Evolutionary conservation across 192 early-diverging fungal genomes (phyloP).

Genomic region (Backusella australiensis): DNA sequence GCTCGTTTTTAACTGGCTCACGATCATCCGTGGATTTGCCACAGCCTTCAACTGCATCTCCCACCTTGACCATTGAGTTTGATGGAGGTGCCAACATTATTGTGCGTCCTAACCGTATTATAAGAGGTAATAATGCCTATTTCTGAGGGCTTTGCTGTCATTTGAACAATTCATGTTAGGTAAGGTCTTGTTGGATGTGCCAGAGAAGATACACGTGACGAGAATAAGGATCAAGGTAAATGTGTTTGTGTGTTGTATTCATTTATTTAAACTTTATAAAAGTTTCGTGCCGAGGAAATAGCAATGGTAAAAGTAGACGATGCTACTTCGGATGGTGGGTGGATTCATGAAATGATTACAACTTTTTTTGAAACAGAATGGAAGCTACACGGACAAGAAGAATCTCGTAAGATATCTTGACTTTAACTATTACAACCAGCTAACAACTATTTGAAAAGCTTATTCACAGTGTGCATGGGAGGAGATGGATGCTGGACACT

Average conservation of each 20-base stretch:
- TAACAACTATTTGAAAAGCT: background rate
- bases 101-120: constrained; percentile 34
- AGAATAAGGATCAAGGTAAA: constrained; percentile 36
- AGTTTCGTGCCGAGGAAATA: constrained; percentile 40
- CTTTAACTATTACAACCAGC: too few species aligned
- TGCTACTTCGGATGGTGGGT: constrained; percentile 22
- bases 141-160: background rate
- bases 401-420: constrained; percentile 18
- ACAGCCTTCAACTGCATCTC: background rate
- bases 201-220: constrained; percentile 33
- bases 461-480: constrained; percentile 38
- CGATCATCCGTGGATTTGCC: background rate
- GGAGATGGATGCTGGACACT: constrained; percentile 33
- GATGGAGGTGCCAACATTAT: constrained; percentile 37
- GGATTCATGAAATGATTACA: constrained; percentile 35
- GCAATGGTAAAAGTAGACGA: constrained; percentile 36
- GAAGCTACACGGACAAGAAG: constrained; percentile 34
- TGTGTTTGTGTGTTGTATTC: too few species aligned
- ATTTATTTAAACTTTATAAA: background rate
- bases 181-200: constrained; percentile 22
- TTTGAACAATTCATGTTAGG: constrained; percentile 15
- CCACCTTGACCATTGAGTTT: constrained; percentile 24
- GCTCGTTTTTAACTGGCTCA: background rate
- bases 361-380: constrained; percentile 35
- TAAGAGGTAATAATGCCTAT: constrained; percentile 24